Evolutionary conservation across 108 stramenopile genomes (phyloP), one percentile per base, ranked within the genome.

Genomic region (Seminavis robusta): DNA sequence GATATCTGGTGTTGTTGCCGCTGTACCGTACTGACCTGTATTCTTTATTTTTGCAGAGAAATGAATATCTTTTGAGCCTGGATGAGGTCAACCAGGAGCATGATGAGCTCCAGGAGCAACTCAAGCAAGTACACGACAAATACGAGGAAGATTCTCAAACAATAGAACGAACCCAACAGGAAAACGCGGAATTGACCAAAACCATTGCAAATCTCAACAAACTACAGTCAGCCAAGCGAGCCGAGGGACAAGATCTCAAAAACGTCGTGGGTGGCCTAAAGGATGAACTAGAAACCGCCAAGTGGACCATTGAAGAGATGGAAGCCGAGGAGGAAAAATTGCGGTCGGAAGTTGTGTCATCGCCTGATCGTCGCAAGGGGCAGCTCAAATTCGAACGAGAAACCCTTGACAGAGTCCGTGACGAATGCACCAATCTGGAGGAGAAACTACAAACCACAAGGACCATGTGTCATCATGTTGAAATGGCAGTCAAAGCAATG

Each of bases 201-300:
- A 86, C 90, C 32, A 90, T 94, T 44, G 84, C 87, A 21, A 72
- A 76, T 20, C 71, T 84, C 43, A 94, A 94, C 63, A 84, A 87
- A 50, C 53, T 79, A 8, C 94, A 94, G 54, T 61, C 86, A 0
- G 61, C 79, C 19, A 79, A 81, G 33, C 80, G 94, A 42, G 85
- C 87, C 54, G 81, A 91, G 52, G 83, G 80, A 2, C 69, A 73
- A 16, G 57, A 64, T 31, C 76, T 91, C 21, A 91, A 94, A 67
- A 86, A 81, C 49, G 62, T 74, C 46, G 81, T 80, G 53, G 90
- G 79, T 49, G 83, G 76, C 29, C 57, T 94, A 11, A 81, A 89
- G 52, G 89, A 94, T 71, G 75, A 87, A 57, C 64, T 91, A 26
- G 83, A 79, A 26, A 82, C 83, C 15, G 67, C 80, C 0, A 64